These are phyloP conservation scores for Dictyostelium discoideum DNA, from an alignment of 78 protist genomes.

Conservation along the genomic window DNA sequence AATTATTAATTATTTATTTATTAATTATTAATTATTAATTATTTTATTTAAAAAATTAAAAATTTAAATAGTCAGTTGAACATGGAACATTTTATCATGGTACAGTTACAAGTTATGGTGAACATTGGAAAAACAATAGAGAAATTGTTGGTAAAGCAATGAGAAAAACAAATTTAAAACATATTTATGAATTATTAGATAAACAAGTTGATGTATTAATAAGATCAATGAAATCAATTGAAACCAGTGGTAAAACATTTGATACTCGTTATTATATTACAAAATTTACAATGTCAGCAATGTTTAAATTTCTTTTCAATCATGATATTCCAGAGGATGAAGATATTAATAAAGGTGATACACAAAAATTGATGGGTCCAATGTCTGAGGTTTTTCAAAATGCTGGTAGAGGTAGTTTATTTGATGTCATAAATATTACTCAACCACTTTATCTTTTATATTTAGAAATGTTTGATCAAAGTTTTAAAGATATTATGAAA, in stretches of 20 bases:
- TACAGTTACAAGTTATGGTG: neutral
- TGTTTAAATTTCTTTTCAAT: neutral
- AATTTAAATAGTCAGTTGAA: neutral
- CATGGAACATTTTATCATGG: neutral
- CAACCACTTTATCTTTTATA: neutral
- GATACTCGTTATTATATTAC: neutral
- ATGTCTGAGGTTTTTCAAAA: neutral
- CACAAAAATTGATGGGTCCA: neutral
- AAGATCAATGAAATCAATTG: neutral
- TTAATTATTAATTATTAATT: neutral
- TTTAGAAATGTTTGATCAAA: neutral
- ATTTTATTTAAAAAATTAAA: neutral
- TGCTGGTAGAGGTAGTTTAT: neutral
- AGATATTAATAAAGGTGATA: neutral
- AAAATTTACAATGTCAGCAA: neutral
- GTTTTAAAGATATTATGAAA: neutral
- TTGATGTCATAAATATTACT: neutral
- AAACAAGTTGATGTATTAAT: constrained; percentile 15
- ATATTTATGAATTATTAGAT: neutral
- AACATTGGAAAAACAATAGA: constrained; percentile 24
- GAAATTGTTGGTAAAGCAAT: constrained; percentile 24
- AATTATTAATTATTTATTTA: no score
- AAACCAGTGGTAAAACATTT: neutral
- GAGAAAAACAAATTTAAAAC: constrained; percentile 38
- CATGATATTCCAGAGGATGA: neutral